Evolutionary conservation across 78 protist genomes (phyloP).

Genomic region (Polysphondylium violaceum): DNA sequence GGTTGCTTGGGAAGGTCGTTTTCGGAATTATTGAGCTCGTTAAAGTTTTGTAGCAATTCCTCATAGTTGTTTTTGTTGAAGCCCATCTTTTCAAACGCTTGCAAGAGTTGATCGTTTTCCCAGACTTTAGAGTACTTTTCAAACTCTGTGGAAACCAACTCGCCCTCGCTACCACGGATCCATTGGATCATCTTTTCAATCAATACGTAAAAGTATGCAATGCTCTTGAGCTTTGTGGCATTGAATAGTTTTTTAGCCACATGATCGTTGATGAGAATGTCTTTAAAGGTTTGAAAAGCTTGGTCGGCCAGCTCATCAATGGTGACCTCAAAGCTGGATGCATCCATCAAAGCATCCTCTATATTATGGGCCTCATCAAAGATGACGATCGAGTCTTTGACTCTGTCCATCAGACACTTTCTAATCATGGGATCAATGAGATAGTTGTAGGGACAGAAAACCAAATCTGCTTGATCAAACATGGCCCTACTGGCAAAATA

Average conservation of each 20-base stretch:
- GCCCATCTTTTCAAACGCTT: not conserved
- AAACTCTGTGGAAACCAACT: slow-evolving; percentile 14
- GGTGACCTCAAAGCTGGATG: slow-evolving; percentile 38
- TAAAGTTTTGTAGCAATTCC: not conserved
- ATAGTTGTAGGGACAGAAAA: slow-evolving; percentile 99
- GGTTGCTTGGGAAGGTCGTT: too few relatives aligned
- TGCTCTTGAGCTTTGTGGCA: not conserved
- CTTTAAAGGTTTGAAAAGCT: not conserved
- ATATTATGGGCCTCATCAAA: slow-evolving; percentile 95
- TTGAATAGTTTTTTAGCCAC: not conserved
- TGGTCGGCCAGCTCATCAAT: slow-evolving; percentile 19
- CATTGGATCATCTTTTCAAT: slow-evolving; percentile 4
- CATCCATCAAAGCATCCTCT: slow-evolving; percentile 62
- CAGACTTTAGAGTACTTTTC: slow-evolving; percentile 40
- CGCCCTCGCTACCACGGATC: not conserved
- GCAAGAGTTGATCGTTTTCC: not conserved
- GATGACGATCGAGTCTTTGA: slow-evolving; percentile 76
- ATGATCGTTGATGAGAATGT: not conserved
- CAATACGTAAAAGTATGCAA: not conserved
- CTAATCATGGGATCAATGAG: slow-evolving; percentile 90
- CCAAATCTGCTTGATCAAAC: slow-evolving; percentile 81
- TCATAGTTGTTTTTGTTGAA: not conserved
- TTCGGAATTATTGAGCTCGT: not conserved
- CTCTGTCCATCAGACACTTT: not conserved
- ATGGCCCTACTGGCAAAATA: slow-evolving; percentile 86